Conservation (phyloP, 2,329 filamentous ascomycete genomes). For the Meredithiella fracta region DNA sequence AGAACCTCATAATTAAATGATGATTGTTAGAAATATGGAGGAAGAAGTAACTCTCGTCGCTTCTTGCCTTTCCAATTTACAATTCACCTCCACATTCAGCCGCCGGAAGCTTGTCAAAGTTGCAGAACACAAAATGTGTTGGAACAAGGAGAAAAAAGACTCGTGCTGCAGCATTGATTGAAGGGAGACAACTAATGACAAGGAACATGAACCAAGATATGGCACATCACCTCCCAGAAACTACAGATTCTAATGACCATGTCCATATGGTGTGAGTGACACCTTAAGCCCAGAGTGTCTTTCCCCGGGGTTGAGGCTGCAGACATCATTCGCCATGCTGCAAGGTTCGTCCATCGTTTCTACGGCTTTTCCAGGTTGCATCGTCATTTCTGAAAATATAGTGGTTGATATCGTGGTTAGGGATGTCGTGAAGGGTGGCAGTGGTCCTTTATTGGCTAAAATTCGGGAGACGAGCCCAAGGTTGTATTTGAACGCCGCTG, state of each 20-base stretch:
- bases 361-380: neutral
- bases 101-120: neutral
- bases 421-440: neutral
- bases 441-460: too few species aligned
- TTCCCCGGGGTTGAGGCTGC: neutral
- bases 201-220: neutral
- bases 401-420: neutral
- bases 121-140: neutral
- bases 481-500: neutral
- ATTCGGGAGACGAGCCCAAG: neutral
- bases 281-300: neutral
- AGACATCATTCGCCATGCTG: neutral
- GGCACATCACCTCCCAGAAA: neutral
- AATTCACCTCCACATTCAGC: too few species aligned
- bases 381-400: neutral
- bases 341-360: neutral
- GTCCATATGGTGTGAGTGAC: neutral
- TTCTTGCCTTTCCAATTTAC: neutral
- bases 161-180: constrained; percentile 8
- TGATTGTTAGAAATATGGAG: neutral
- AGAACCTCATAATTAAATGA: too few species aligned
- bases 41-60: neutral
- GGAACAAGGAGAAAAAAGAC: constrained; percentile 3
- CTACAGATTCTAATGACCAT: too few species aligned
- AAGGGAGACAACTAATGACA: constrained; percentile 3